Base-by-base conservation (phyloP, 108 stramenopile species). In the Thalassiosira profunda region DNA sequence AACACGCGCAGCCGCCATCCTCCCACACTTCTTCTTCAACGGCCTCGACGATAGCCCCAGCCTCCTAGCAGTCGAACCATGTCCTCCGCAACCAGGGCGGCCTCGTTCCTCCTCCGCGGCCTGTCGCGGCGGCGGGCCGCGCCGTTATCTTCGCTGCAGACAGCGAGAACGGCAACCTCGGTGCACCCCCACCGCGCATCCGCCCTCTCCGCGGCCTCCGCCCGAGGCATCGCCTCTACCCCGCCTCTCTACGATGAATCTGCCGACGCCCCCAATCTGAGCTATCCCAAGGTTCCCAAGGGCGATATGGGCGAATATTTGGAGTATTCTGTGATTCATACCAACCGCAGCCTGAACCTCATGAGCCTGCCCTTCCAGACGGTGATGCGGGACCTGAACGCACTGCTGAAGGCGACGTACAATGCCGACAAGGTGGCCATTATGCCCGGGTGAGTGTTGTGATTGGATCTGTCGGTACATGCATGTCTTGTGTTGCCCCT, bases 361-460 rank as follows among this genome's bases (percentile, higher is more conserved):
- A 97, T 97, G 96, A 82, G 85, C 36, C 86, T 81, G 70, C 96
- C 96, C 26, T 97, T 97, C 72, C 94, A 95, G 67, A 74, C 80
- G 56, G 82, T 92, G 40, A 97, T 97, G 96, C 80, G 84, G 11
- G 93, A 97, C 79, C 68, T 97, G 55, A 94, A 93, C 61, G 28
- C 66, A 3, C 58, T 92, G 21, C 61, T 97, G 53, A 95, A 93
- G 73, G 52, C 42, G 3, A 93, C 92, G 9, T 97, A 97, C 74
- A 94, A 95, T 59, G 90, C 93, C 24, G 81, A 94, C 37, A 94
- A 95, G 66, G 91, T 93, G 5, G 93, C 91, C 15, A 91, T 97
- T 46, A 90, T 97, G 42, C 96, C 96, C 24, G 96, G 96, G 82
- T 90, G 61, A 53, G 94, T 82, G 2, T 49, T 30, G 11, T 79